phyloP scores from a whole-genome alignment of 768 basidiomycete genomes.

The Russula vinacea region DNA sequence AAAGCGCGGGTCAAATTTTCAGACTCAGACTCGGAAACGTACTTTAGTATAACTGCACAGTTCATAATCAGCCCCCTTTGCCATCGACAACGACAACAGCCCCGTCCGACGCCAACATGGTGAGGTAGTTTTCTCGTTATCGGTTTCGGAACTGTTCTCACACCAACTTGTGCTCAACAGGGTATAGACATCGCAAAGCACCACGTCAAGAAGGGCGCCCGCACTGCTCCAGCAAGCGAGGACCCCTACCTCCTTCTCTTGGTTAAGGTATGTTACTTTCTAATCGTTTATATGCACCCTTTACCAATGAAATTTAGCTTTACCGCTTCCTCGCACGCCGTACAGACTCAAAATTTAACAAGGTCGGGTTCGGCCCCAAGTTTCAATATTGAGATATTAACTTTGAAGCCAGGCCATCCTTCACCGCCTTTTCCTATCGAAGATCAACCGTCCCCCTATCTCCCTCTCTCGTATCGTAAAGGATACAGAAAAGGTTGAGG shows the following conservation, averaged over 20 bases:
- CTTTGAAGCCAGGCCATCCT: conserved; percentile 68
- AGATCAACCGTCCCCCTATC: conserved; percentile 94
- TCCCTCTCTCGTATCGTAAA: conserved; percentile 90
- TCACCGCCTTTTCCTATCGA: conserved; percentile 94
- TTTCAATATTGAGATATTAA: conserved; percentile 30
- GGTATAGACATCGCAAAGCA: conserved; percentile 95
- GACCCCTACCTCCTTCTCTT: conserved; percentile 98
- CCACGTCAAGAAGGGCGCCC: conserved; percentile 97
- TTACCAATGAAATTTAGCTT: conserved; percentile 52
- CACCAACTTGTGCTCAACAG: conserved; percentile 40
- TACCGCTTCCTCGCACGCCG: conserved; percentile 99
- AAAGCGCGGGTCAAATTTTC: conserved; percentile 14
- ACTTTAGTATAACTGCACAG: conserved; percentile 54
- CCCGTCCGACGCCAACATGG: conserved; percentile 61
- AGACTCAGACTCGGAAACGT: conserved; percentile 37
- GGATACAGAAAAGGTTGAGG: conserved; percentile 65
- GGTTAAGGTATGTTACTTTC: conserved; percentile 71
- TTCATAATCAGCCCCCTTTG: conserved; percentile 52
- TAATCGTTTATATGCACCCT: conserved; percentile 16
- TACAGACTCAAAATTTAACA: conserved; percentile 95
- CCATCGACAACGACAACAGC: conserved; percentile 40
- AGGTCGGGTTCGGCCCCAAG: conserved; percentile 46
- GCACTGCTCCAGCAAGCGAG: conserved; percentile 96
- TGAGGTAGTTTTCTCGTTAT: conserved; percentile 53
- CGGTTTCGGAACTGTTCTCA: conserved; percentile 18